Evolutionary conservation across 768 basidiomycete species (phyloP).

Genomic region (Trametes villosa): DNA sequence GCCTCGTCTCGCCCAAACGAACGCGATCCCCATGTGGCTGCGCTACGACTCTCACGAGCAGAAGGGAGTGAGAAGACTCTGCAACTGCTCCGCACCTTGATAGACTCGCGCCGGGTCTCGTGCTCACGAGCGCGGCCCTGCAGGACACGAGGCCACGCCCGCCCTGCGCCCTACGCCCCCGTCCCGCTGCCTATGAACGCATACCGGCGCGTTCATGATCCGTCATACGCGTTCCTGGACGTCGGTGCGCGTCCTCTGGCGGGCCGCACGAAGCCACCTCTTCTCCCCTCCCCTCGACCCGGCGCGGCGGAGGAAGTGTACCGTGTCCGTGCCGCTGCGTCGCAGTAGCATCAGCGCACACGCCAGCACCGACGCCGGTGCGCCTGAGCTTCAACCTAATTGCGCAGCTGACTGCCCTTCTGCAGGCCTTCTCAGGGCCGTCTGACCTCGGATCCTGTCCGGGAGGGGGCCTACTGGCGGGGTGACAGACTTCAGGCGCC

Average conservation of each 20-base stretch:
- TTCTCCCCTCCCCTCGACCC: not conserved
- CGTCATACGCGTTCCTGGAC: not conserved
- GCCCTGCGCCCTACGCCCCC: slow-evolving; percentile 2
- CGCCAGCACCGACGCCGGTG: not conserved
- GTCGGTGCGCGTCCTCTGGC: not conserved
- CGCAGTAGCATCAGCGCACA: slow-evolving; percentile 4
- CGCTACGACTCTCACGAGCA: slow-evolving; percentile 10
- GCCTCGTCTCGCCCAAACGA: not conserved
- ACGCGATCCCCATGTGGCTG: not conserved
- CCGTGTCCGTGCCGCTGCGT: slow-evolving; percentile 9
- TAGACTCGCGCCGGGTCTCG: slow-evolving; percentile 21
- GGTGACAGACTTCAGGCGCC: not conserved
- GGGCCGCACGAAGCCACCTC: not conserved
- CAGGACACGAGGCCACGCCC: slow-evolving; percentile 13
- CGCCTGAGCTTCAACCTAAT: slow-evolving; percentile 25
- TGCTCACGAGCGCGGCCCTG: slow-evolving; percentile 7
- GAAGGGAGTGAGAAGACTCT: slow-evolving; percentile 11
- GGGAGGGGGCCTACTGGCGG: not conserved
- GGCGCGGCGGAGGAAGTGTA: not conserved
- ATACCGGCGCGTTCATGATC: not conserved
- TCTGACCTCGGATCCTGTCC: slow-evolving; percentile 6
- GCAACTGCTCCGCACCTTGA: slow-evolving; percentile 9
- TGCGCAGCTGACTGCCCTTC: slow-evolving; percentile 20
- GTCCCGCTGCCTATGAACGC: not conserved
- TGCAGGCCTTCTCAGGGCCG: slow-evolving; percentile 14